Evolutionary conservation across 192 early-diverging fungal species (phyloP), one percentile per base, ranked within the genome.

Genomic region (Entrophospora sp.): DNA sequence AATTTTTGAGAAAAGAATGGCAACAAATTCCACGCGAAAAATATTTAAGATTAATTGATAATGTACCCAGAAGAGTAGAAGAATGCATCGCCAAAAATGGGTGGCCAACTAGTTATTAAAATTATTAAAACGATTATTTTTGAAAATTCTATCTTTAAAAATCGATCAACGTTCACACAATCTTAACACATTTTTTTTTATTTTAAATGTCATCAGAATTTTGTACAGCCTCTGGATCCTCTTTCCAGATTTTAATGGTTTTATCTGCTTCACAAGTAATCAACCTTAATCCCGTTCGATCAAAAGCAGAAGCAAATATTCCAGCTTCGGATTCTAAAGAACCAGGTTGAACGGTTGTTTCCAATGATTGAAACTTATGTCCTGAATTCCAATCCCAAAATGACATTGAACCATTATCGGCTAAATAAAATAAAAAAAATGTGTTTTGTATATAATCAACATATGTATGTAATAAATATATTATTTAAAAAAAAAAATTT

Each of bases 191-290:
- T n/a, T n/a, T n/a, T n/a, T n/a, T n/a, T n/a, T n/a, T n/a, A n/a
- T n/a, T n/a, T n/a, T n/a, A n/a, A n/a, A n/a, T n/a, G n/a, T n/a
- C n/a, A n/a, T n/a, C n/a, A n/a, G n/a, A n/a, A n/a, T n/a, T 31
- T 53, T 73, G 44, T 74, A 83, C 78, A 14, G 92, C 91, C 45
- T 84, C 79, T 40, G 88, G 85, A 63, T 95, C 91, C 68, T 95
- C 91, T 58, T 87, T 89, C 85, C 89, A 97, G 52, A 99, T 93
- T 80, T 99, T 99, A 75, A 99, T 94, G 1, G 94, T 94, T 78
- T 99, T 99, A 74, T 99, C 97, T 0, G 95, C 95, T 73, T 98
- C 97, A 67, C 97, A 92, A 2, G 97, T 99, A 64, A 99, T 92
- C 48, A 99, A 78, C 37, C 97, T 88, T 56, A 90, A 82, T 1